Evolutionary conservation across 2,329 filamentous ascomycete genomes (phyloP).

Genomic region (Ophiostoma piceae): DNA sequence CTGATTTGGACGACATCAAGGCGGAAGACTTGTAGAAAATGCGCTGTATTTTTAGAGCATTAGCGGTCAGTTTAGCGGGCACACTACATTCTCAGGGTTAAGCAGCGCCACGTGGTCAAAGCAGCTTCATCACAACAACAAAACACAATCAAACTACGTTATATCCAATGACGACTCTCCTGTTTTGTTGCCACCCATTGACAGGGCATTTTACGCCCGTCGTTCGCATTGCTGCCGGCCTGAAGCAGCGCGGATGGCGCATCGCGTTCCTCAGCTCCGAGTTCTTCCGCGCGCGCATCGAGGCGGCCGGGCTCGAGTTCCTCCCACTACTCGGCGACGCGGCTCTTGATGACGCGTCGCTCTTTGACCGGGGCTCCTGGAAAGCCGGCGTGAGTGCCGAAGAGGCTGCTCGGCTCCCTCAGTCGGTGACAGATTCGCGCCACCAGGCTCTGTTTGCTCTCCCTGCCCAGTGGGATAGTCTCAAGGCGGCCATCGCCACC

Average conservation of each 20-base stretch:
- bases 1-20: background rate
- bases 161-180: conserved; percentile 25
- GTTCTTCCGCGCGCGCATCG: conserved; percentile 36
- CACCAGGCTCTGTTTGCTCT: conserved; percentile 34
- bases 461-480: conserved; percentile 34
- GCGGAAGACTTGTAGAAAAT: background rate
- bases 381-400: conserved; percentile 17
- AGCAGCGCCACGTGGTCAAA: conserved; percentile 1
- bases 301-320: conserved; percentile 34
- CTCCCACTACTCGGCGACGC: conserved; percentile 33
- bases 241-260: conserved; percentile 33
- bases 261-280: conserved; percentile 37
- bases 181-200: conserved; percentile 36
- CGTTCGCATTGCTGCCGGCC: conserved; percentile 34
- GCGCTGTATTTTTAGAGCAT: background rate
- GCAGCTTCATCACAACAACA: background rate
- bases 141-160: background rate
- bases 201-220: conserved; percentile 38
- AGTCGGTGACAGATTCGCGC: conserved; percentile 33
- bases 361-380: conserved; percentile 23
- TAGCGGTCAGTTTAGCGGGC: background rate
- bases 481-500: conserved; percentile 30
- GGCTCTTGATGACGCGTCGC: conserved; percentile 34
- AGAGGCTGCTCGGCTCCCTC: conserved; percentile 22
- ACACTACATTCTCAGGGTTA: background rate